These are phyloP conservation scores for Cicer judaicum DNA, from an alignment of 306 rosid genomes.

Conservation along the genomic window DNA sequence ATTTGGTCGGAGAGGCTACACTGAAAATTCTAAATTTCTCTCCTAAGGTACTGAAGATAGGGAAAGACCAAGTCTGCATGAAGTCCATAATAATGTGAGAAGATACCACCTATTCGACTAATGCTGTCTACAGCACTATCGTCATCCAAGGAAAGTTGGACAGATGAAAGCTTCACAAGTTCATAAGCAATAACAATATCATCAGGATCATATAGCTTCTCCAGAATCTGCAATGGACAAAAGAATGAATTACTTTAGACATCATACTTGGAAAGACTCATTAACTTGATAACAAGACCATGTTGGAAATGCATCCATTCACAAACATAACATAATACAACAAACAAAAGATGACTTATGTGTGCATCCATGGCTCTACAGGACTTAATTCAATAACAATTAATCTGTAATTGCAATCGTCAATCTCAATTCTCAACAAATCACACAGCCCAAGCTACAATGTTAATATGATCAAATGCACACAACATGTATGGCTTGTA, in stretches of 20 bases:
- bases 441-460: slow-evolving; percentile 12
- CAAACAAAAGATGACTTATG: background rate
- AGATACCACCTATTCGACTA: slow-evolving; percentile 57
- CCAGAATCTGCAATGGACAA: slow-evolving; percentile 67
- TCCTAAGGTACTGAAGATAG: slow-evolving; percentile 52
- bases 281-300: slow-evolving; percentile 24
- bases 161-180: slow-evolving; percentile 81
- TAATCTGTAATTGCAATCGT: slow-evolving; percentile 20
- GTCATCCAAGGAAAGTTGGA: slow-evolving; percentile 70
- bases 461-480: background rate
- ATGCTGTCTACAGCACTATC: slow-evolving; percentile 52
- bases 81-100: slow-evolving; percentile 70
- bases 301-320: slow-evolving; percentile 29
- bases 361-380: slow-evolving; percentile 10
- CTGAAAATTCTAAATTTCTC: slow-evolving; percentile 47
- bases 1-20: slow-evolving; percentile 36
- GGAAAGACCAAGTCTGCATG: slow-evolving; percentile 71
- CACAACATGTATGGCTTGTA: slow-evolving; percentile 1
- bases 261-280: background rate
- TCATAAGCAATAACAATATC: slow-evolving; percentile 87
- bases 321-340: slow-evolving; percentile 17
- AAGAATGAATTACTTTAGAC: slow-evolving; percentile 27
- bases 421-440: slow-evolving; percentile 9
- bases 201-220: slow-evolving; percentile 69
- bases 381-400: background rate